phyloP scores from a whole-genome alignment of 2,329 filamentous ascomycete genomes.

The Fusarium longipes region DNA sequence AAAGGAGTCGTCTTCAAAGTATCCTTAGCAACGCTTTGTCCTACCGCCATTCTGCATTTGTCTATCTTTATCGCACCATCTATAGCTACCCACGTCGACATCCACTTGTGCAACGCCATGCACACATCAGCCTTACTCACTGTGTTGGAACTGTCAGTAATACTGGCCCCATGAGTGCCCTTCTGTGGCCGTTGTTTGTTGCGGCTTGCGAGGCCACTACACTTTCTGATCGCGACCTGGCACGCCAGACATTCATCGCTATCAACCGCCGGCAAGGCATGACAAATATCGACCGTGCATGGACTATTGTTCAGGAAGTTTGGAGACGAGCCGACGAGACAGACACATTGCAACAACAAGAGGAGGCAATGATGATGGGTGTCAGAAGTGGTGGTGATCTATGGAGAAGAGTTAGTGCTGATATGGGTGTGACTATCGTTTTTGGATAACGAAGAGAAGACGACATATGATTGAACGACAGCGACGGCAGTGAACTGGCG shows the following conservation, averaged over 20 bases:
- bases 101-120: conserved; percentile 64
- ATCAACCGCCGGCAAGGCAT: conserved; percentile 70
- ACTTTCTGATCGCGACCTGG: conserved; percentile 62
- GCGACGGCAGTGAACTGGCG: conserved; percentile 25
- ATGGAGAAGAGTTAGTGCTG: conserved; percentile 67
- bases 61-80: conserved; percentile 68
- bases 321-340: conserved; percentile 65
- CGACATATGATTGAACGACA: conserved; percentile 15
- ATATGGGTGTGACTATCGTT: conserved; percentile 69
- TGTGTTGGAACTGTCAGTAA: conserved; percentile 66
- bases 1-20: conserved; percentile 61
- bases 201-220: conserved; percentile 69
- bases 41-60: conserved; percentile 68
- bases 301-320: conserved; percentile 70
- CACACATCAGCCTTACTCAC: conserved; percentile 62
- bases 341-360: conserved; percentile 44
- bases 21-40: conserved; percentile 70
- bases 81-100: conserved; percentile 60
- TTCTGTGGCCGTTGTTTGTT: conserved; percentile 74
- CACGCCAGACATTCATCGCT: conserved; percentile 62
- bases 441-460: conserved; percentile 56
- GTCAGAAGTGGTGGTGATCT: conserved; percentile 53
- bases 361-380: conserved; percentile 34
- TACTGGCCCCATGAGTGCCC: conserved; percentile 70
- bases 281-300: conserved; percentile 71